Conservation (phyloP, 2,329 filamentous ascomycete species). For the Cercospora berteroae region DNA sequence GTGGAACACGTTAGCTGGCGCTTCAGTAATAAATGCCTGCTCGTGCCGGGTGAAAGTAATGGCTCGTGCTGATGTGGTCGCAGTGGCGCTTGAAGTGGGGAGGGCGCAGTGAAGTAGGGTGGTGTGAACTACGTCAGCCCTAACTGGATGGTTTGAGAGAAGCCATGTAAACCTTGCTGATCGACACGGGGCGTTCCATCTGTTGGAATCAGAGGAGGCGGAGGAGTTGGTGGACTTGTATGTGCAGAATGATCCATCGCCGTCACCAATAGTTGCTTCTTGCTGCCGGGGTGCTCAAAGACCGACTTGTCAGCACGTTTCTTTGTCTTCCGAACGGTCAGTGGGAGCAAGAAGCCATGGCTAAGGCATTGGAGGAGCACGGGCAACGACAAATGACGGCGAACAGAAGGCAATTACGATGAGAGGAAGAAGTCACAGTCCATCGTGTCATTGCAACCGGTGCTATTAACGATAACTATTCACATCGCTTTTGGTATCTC, state of each 20-base stretch:
- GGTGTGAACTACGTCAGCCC: slow-evolving; percentile 6
- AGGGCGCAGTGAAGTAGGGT: not conserved
- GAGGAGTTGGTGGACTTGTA: not conserved
- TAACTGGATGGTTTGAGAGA: not conserved
- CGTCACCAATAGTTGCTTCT: not conserved
- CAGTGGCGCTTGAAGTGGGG: slow-evolving; percentile 4
- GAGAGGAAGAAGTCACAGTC: not conserved
- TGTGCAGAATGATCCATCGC: not conserved
- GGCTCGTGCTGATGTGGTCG: slow-evolving; percentile 6
- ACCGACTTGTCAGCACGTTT: not conserved
- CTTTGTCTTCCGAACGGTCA: not conserved
- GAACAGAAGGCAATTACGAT: not conserved
- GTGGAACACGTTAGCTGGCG: not conserved
- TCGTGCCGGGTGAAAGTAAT: not conserved
- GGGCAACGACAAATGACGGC: not conserved
- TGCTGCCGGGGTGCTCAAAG: not conserved
- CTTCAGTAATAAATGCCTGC: not conserved
- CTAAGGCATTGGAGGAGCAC: not conserved
- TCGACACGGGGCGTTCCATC: not conserved
- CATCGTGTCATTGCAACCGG: slow-evolving; percentile 12
- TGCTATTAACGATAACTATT: slow-evolving; percentile 11
- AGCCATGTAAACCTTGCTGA: slow-evolving; percentile 2
- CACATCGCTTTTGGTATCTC: slow-evolving; percentile 13
- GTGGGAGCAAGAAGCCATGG: not conserved
- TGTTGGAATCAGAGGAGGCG: not conserved